Percentiles rank a stretch among this genome's conserved stretches.
phyloP scores from a whole-genome alignment of 2,329 filamentous ascomycete species.

The Alternaria ventricosa region DNA sequence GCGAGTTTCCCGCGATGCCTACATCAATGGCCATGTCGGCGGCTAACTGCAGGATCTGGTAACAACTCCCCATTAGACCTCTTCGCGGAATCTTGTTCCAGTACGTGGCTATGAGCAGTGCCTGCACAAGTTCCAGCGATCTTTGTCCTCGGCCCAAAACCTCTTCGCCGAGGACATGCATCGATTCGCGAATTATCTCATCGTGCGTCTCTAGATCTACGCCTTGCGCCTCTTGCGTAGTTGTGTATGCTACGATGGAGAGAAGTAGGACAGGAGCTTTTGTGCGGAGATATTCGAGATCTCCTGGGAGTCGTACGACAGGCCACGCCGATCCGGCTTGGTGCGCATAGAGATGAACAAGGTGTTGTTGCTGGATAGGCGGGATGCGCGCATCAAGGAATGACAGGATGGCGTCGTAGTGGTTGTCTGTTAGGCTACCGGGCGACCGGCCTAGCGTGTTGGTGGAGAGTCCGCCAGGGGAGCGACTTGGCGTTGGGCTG shows the following conservation, averaged over 20 bases:
- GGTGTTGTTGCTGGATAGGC: slow-evolving; percentile 24
- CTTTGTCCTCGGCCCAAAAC: slow-evolving; percentile 31
- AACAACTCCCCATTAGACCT: slow-evolving; percentile 30
- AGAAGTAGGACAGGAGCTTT: slow-evolving; percentile 33
- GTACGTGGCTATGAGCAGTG: slow-evolving; percentile 30
- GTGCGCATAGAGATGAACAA: slow-evolving; percentile 23
- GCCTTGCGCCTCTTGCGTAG: slow-evolving; percentile 30
- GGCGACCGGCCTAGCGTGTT: slow-evolving; percentile 6
- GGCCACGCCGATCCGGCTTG: slow-evolving; percentile 31
- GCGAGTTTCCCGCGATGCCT: slow-evolving; percentile 30
- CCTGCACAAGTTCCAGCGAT: slow-evolving; percentile 38
- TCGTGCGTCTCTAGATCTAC: slow-evolving; percentile 30
- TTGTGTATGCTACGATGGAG: slow-evolving; percentile 23
- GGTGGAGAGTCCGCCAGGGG: slow-evolving; percentile 15
- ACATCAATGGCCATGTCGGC: slow-evolving; percentile 39
- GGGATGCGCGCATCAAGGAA: slow-evolving; percentile 32
- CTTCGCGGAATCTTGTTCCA: slow-evolving; percentile 31
- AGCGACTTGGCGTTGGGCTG: slow-evolving; percentile 23
- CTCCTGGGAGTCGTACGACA: slow-evolving; percentile 16
- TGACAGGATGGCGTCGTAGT: slow-evolving; percentile 22
- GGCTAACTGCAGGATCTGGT: slow-evolving; percentile 35
- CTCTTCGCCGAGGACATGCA: slow-evolving; percentile 29
- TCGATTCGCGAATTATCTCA: slow-evolving; percentile 31
- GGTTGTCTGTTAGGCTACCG: slow-evolving; percentile 17
- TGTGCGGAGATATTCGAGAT: slow-evolving; percentile 23